Evolutionary conservation across 192 early-diverging fungal species (phyloP), one percentile per base, ranked within the genome.

Genomic region (Coemansia sp.): DNA sequence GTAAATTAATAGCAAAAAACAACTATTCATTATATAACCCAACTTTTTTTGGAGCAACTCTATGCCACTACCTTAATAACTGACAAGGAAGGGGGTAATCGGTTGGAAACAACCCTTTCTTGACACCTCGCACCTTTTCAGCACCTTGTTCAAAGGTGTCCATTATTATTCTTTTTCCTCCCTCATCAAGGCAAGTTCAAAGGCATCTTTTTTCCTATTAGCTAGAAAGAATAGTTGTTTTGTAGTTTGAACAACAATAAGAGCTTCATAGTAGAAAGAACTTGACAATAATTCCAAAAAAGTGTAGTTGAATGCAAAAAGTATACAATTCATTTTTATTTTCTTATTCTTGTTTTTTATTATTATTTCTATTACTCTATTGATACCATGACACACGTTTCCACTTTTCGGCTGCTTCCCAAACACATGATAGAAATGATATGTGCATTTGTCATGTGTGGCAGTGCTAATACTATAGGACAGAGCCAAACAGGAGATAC

Each of bases 401-500:
- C 20, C 8, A 53, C 10, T 24, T 53, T 53, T 27, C 27, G 50
- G 20, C 50, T 13, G 50, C 50, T 53, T 24, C 50, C 50, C 22
- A 24, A 53, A 24, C 50, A 53, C 50, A 53, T 53, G 3, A 8
- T 53, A 53, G 50, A 53, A n/a, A 53, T 53, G 50, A 53, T 53
- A 53, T 53, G 50, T n/a, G 50, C 50, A 3, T 53, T 53, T 53
- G 50, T 53, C 1, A 53, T 53, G 50, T 27, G 50, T 11, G 50
- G 50, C 3, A 24, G 20, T 12, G 20, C n/a, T 29, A 27, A n/a
- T 10, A 27, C 20, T 53, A 53, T 24, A 12, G 50, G 11, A 5
- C 50, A 1, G 6, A 53, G 50, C 10, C 27, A 27, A 53, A 53
- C 10, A 24, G 20, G 5, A 12, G 20, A 53, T 9, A 29, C 10